Base-by-base conservation (phyloP, 257 asterid species). In the Ligustrum vulgare region DNA sequence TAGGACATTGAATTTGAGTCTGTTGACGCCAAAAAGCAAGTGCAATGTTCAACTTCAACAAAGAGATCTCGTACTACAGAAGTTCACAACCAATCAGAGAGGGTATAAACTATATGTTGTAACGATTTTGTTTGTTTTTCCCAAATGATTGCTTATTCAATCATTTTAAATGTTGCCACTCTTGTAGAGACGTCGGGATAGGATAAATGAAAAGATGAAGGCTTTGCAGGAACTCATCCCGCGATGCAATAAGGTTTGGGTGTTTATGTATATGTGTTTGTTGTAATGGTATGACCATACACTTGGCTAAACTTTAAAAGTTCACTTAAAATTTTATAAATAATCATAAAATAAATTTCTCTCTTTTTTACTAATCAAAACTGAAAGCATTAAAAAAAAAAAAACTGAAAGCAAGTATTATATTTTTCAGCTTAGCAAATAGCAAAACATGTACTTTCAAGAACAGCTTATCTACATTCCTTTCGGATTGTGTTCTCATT, bases 121-220 rank as follows among this genome's bases (percentile, higher is more conserved):
- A 39, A 8, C 9, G 47, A 39, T 39, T 39, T 9, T 39, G 47
- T 9, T 39, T 15, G 1, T 13, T 16, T n/a, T 43, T 39, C 5
- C 36, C 58, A 1, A 51, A 10, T 31, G 36, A 9, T 43, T 62
- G 25, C 12, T 63, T 78, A 72, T 62, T 85, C 6, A 34, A 25
- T 73, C 12, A 5, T 71, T 39, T 41, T 4, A 22, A 34, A 34
- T 49, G 63, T 2, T 76, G 76, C 71, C 69, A 15, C 71, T 74
- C 28, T 2, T 80, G 78, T 88, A 93, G 98, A 89, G 91, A 82
- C 96, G 98, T 54, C 87, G 98, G 43, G 96, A 91, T 78, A 85
- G 97, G 80, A 91, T 93, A 80, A 93, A 93, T n/a, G 97, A 89
- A 75, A 91, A 87, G 82, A 93, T 93, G 93, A 91, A 66, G 82